Conservation (phyloP, 345 rosid genomes). For the Cardiospermum halicacabum region DNA sequence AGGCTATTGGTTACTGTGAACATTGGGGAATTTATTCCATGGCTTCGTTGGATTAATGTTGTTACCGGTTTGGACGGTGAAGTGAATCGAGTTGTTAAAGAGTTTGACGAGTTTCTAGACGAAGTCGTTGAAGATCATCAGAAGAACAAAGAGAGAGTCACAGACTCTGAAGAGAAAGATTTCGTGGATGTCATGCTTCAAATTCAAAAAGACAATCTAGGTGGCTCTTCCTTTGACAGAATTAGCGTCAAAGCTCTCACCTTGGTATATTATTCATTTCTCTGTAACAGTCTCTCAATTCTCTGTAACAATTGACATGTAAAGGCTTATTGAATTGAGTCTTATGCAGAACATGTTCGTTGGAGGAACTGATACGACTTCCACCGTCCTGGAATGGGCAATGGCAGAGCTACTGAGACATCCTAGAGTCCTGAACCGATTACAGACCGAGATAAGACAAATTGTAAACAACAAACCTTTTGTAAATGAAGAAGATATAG, state of each 20-base stretch:
- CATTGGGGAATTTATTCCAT: slow-evolving; percentile 49
- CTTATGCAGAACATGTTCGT: slow-evolving; percentile 26
- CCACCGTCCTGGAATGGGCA: slow-evolving; percentile 34
- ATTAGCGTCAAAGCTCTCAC: slow-evolving; percentile 30
- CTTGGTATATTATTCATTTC: slow-evolving; percentile 21
- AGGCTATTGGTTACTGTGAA: slow-evolving; percentile 31
- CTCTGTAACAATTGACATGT: background rate
- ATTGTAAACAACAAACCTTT: background rate
- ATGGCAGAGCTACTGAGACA: slow-evolving; percentile 38
- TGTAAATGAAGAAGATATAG: slow-evolving; percentile 12
- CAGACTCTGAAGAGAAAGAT: too few relatives aligned
- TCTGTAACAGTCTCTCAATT: background rate
- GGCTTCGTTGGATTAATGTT: slow-evolving; percentile 42
- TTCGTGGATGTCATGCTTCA: slow-evolving; percentile 29
- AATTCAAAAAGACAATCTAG: slow-evolving; percentile 15
- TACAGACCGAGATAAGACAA: slow-evolving; percentile 20
- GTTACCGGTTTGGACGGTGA: slow-evolving; percentile 24
- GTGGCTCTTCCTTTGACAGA: slow-evolving; percentile 8
- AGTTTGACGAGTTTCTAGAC: slow-evolving; percentile 29
- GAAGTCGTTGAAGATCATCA: slow-evolving; percentile 24
- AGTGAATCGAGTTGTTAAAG: slow-evolving; percentile 18
- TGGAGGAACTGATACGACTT: slow-evolving; percentile 35
- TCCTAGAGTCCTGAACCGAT: slow-evolving; percentile 22
- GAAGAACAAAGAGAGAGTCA: background rate
- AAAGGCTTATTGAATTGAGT: background rate